phyloP scores from a whole-genome alignment of 345 rosid species.

The Geranium brycei region DNA sequence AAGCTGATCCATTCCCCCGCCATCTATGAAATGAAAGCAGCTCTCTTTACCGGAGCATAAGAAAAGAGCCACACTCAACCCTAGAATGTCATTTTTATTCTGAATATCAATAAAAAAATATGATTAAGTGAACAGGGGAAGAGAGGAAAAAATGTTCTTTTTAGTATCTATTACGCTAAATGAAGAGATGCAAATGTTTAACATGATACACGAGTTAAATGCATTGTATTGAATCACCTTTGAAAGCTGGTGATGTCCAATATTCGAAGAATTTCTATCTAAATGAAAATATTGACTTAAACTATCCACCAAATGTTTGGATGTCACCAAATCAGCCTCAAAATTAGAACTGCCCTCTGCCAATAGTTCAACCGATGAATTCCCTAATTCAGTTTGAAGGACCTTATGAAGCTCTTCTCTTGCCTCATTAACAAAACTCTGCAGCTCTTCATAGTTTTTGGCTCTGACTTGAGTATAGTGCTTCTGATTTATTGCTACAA shows the following conservation, averaged over 20 bases:
- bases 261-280: slow-evolving; percentile 19
- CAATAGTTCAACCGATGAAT: slow-evolving; percentile 26
- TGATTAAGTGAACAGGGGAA: slow-evolving; percentile 6
- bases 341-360: slow-evolving; percentile 33
- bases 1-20: slow-evolving; percentile 75
- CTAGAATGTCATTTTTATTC: slow-evolving; percentile 55
- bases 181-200: no score
- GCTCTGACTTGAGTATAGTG: slow-evolving; percentile 22
- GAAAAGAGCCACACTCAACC: slow-evolving; percentile 57
- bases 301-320: slow-evolving; percentile 59
- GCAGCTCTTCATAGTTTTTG: slow-evolving; percentile 31
- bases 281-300: slow-evolving; percentile 35
- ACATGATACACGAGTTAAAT: no score
- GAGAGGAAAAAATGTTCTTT: neutral
- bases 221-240: slow-evolving; percentile 30
- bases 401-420: slow-evolving; percentile 43
- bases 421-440: slow-evolving; percentile 30
- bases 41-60: slow-evolving; percentile 82
- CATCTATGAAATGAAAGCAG: slow-evolving; percentile 80
- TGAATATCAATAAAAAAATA: slow-evolving; percentile 30
- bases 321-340: slow-evolving; percentile 39
- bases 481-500: slow-evolving; percentile 28
- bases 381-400: slow-evolving; percentile 29
- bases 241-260: slow-evolving; percentile 37
- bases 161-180: neutral